A percentile compares a stretch with the other conserved stretches of the same genome.
phyloP scores from a whole-genome alignment of 2,329 filamentous ascomycete species.

The Hypoxylon sp. region DNA sequence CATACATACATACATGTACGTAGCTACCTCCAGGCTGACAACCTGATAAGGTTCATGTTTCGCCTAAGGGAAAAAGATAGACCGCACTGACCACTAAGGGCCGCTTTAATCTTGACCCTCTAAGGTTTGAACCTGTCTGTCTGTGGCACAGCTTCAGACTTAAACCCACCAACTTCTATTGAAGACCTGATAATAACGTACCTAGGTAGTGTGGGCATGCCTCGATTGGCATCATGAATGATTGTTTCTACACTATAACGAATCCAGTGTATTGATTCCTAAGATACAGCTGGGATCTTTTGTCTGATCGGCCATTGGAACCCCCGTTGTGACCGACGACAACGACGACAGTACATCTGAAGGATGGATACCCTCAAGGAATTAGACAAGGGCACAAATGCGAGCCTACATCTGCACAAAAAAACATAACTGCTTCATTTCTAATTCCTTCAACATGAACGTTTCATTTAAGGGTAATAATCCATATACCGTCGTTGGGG shows the following conservation, averaged over 20 bases:
- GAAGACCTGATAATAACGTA: neutral
- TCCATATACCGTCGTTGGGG: neutral
- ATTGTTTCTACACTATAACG: constrained; percentile 9
- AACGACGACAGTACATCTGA: neutral
- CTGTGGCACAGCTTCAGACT: constrained; percentile 25
- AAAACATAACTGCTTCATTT: constrained; percentile 5
- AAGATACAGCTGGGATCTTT: constrained; percentile 17
- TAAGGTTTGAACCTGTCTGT: neutral
- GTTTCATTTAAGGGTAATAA: neutral
- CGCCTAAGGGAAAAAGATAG: constrained; percentile 5
- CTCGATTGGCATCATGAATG: neutral
- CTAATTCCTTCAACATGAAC: constrained; percentile 14
- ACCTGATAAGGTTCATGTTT: neutral
- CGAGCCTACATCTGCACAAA: neutral
- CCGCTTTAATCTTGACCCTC: neutral
- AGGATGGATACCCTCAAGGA: constrained; percentile 28
- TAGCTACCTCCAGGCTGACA: neutral
- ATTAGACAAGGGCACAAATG: neutral
- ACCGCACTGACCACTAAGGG: neutral
- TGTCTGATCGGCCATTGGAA: constrained; percentile 3
- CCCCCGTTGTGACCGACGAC: neutral
- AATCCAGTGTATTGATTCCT: constrained; percentile 27
- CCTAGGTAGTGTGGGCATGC: neutral
- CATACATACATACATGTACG: too few relatives aligned
- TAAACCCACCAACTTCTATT: constrained; percentile 22